Conservation (phyloP, 2,329 filamentous ascomycete species). For the Sporothrix brunneoviolacea region DNA sequence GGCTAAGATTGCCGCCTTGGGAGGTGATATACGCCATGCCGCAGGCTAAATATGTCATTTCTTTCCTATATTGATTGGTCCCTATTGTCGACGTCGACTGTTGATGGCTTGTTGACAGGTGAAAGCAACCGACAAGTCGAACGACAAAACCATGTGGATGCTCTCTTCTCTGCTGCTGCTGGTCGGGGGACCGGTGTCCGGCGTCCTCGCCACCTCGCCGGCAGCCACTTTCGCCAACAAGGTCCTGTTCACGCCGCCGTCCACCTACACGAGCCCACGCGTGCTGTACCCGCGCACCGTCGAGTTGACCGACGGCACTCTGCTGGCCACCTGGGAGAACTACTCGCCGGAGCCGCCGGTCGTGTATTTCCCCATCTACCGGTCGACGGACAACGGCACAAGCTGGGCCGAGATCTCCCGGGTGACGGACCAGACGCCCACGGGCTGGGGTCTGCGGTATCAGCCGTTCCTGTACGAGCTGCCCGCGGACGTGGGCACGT, state of each 20-base stretch:
- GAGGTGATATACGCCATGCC: too few relatives aligned
- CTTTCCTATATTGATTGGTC: too few relatives aligned
- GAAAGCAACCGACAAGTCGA: too few relatives aligned
- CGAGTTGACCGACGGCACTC: slow-evolving; percentile 38
- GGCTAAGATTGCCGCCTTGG: too few relatives aligned
- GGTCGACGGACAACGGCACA: slow-evolving; percentile 45
- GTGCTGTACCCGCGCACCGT: slow-evolving; percentile 39
- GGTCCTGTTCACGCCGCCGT: slow-evolving; percentile 36
- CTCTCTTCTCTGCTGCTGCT: neutral
- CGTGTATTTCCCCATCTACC: slow-evolving; percentile 49
- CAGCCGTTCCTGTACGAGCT: slow-evolving; percentile 64
- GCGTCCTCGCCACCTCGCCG: neutral
- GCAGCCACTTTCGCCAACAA: slow-evolving; percentile 17
- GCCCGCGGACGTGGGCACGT: slow-evolving; percentile 49
- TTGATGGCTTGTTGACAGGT: too few relatives aligned
- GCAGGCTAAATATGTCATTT: too few relatives aligned
- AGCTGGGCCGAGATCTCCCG: slow-evolving; percentile 59
- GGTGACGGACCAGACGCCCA: slow-evolving; percentile 53
- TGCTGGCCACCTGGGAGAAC: slow-evolving; percentile 50
- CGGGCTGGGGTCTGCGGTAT: slow-evolving; percentile 60
- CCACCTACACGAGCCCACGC: slow-evolving; percentile 37
- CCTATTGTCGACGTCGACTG: too few relatives aligned
- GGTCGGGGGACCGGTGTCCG: too few relatives aligned
- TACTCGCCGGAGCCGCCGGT: slow-evolving; percentile 49
- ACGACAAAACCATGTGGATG: too few relatives aligned